Evolutionary conservation across 2,329 filamentous ascomycete species (phyloP), one percentile per base, ranked within the genome.

Genomic region (Trichoderma asperellum): DNA sequence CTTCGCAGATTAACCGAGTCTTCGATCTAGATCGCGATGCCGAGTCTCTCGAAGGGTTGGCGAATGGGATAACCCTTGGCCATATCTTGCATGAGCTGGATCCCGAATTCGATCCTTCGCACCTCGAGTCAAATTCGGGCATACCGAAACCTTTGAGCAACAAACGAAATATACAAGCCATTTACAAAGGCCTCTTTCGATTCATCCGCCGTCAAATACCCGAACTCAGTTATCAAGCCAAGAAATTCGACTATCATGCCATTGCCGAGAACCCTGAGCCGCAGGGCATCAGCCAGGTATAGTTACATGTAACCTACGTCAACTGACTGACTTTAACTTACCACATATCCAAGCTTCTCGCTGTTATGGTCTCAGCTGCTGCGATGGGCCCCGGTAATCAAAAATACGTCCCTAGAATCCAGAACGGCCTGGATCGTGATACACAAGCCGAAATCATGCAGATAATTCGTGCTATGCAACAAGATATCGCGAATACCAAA

Each of bases 341-440:
- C 2, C n/a, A 4, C 27, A 79, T 57, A 79, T 82, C 68, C 81
- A 24, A 90, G 82, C 81, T 91, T 62, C 81, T 91, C 53, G 87
- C 88, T 70, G 82, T 91, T 68, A 84, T 91, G 76, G 82, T 91
- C 27, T 85, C 78, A 16, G 80, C 89, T n/a, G 87, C 87, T 32
- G 85, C 89, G 71, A 84, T 86, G 75, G 88, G 88, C 14, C 84
- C 87, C 32, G 85, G 87, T 66, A 84, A 84, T 68, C 82, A 83
- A 40, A 81, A 81, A 74, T 89, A 88, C 75, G 83, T 91, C 56
- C 77, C 77, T 8, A 77, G 78, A 27, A 83, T 87, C 49, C 79
- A 80, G 69, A 76, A 77, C 60, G 76, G 75, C 40, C 76, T 85
- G 34, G 83, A 85, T 71, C 77, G 77, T 34, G 76, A 79, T 12